Evolutionary conservation across 2,329 filamentous ascomycete species (phyloP).

Genomic region (Venturia carpophila): DNA sequence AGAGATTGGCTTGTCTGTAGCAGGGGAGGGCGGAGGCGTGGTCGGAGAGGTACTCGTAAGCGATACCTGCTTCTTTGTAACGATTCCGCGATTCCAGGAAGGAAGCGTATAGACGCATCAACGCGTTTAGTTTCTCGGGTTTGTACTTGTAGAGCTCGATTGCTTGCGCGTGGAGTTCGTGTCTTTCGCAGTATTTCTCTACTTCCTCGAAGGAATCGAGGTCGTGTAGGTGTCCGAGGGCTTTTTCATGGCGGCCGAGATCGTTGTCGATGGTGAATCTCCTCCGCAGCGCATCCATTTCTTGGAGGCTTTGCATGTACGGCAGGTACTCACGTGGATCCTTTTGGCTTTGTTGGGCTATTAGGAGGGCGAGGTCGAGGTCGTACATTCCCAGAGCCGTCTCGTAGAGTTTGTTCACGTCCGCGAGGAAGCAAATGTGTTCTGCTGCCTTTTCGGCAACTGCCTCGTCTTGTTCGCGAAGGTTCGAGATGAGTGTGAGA

Average conservation of each 20-base stretch:
- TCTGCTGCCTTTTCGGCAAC: constrained; percentile 84
- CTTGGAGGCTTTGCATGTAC: constrained; percentile 81
- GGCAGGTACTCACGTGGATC: constrained; percentile 93
- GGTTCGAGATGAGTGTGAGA: constrained; percentile 65
- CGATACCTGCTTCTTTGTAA: constrained; percentile 79
- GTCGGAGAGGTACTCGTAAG: constrained; percentile 77
- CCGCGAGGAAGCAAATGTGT: constrained; percentile 94
- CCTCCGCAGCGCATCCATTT: constrained; percentile 60
- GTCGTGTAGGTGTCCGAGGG: constrained; percentile 65
- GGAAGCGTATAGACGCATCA: constrained; percentile 72
- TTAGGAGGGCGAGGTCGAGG: constrained; percentile 77
- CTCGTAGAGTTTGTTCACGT: constrained; percentile 87
- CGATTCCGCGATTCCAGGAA: constrained; percentile 67
- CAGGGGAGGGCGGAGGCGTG: constrained; percentile 68
- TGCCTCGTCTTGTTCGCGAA: constrained; percentile 58
- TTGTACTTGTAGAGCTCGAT: constrained; percentile 82
- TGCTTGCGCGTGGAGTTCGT: constrained; percentile 69
- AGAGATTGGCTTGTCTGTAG: constrained; percentile 77
- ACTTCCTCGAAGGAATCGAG: constrained; percentile 71
- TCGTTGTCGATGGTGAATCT: constrained; percentile 85
- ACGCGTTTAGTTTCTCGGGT: constrained; percentile 51
- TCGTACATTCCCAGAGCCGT: constrained; percentile 86
- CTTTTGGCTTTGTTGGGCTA: constrained; percentile 92
- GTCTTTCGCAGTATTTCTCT: constrained; percentile 67
- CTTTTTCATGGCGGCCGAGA: constrained; percentile 67